These are phyloP conservation scores for Dactylellina sp. DNA, from an alignment of 2,329 filamentous ascomycete species.

Conservation along the genomic window DNA sequence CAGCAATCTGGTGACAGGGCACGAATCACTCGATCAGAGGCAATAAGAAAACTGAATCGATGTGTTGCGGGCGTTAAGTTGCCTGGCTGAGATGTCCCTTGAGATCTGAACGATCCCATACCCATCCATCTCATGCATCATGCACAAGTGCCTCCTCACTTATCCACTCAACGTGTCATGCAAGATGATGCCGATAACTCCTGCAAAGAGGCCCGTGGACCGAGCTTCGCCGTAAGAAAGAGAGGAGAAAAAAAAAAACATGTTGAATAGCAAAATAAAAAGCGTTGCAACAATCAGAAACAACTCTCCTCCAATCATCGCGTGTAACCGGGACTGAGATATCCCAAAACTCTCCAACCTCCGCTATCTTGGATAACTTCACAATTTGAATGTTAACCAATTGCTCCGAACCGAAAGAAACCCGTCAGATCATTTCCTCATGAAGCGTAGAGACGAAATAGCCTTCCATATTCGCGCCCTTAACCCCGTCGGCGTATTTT, in stretches of 20 bases:
- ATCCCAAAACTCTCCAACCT: neutral
- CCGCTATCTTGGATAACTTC: slow-evolving; percentile 4
- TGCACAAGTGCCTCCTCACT: neutral
- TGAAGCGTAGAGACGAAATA: slow-evolving; percentile 2
- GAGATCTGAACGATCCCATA: slow-evolving; percentile 2
- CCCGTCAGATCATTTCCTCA: slow-evolving; percentile 12
- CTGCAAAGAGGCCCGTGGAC: neutral
- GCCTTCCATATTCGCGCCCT: slow-evolving; percentile 2
- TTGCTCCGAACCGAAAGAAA: neutral
- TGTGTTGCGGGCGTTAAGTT: slow-evolving; percentile 4
- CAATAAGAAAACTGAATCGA: neutral
- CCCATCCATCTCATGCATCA: slow-evolving; percentile 1
- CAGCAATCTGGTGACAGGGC: slow-evolving; percentile 31
- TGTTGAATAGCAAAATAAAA: neutral
- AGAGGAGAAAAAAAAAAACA: neutral
- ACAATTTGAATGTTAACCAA: neutral
- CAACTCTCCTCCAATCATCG: neutral
- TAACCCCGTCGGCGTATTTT: slow-evolving; percentile 6
- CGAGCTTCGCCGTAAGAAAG: slow-evolving; percentile 12
- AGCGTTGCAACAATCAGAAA: neutral
- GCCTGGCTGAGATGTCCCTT: too few relatives aligned
- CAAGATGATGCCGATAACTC: neutral
- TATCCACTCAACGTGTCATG: slow-evolving; percentile 4
- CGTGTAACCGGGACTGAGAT: slow-evolving; percentile 10
- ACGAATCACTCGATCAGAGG: slow-evolving; percentile 24